Percentiles rank a stretch among this genome's conserved stretches.
phyloP scores from a whole-genome alignment of 2,329 filamentous ascomycete genomes.

The Magnaporthales sp. region DNA sequence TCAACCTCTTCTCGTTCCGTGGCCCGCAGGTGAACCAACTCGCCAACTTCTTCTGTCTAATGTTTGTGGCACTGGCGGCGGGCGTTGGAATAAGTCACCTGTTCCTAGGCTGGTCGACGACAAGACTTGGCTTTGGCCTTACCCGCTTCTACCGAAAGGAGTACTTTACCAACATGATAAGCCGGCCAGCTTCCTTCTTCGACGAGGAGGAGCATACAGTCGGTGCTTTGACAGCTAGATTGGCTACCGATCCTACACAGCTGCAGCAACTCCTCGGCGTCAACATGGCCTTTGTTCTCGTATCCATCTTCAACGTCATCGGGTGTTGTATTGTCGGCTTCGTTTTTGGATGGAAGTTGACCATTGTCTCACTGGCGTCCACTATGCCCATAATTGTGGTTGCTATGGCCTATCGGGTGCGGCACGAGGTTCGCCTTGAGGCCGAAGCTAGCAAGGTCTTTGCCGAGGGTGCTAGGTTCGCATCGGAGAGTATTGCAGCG shows the following conservation, averaged over 20 bases:
- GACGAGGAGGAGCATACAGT: slow-evolving; percentile 50
- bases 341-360: slow-evolving; percentile 67
- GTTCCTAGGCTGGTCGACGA: slow-evolving; percentile 34
- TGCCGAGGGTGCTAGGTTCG: slow-evolving; percentile 53
- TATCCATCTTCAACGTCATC: slow-evolving; percentile 55
- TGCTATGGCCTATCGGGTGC: slow-evolving; percentile 33
- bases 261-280: slow-evolving; percentile 52
- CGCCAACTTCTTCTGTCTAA: slow-evolving; percentile 54
- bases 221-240: slow-evolving; percentile 47
- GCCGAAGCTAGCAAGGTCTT: slow-evolving; percentile 48
- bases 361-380: slow-evolving; percentile 41
- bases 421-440: slow-evolving; percentile 46
- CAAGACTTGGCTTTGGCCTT: slow-evolving; percentile 35
- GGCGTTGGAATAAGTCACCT: slow-evolving; percentile 47
- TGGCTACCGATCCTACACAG: slow-evolving; percentile 47
- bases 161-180: slow-evolving; percentile 50
- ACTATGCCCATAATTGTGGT: slow-evolving; percentile 24
- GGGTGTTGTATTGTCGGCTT: slow-evolving; percentile 60
- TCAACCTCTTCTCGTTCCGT: slow-evolving; percentile 38
- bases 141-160: slow-evolving; percentile 47
- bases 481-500: slow-evolving; percentile 51
- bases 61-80: slow-evolving; percentile 52
- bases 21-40: slow-evolving; percentile 19
- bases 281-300: slow-evolving; percentile 54
- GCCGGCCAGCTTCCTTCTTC: slow-evolving; percentile 51